Evolutionary conservation across 495 filamentous ascomycete species (phyloP), one percentile per base, ranked within the genome.

Genomic region (Hypoxylon cercidicola): DNA sequence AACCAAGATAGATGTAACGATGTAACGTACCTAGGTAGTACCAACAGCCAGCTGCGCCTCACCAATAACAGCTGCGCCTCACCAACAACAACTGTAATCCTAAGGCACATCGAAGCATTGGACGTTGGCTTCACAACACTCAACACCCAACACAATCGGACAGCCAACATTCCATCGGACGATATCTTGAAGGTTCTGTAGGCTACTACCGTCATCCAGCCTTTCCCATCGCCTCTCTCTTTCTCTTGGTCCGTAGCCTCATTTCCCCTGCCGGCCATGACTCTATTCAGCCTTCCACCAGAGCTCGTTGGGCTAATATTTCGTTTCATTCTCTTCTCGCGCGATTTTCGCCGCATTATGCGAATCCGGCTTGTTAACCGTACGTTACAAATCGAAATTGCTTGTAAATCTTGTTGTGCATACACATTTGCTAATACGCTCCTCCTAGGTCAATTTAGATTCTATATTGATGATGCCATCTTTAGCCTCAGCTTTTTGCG

Each of bases 311-410:
- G 35, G 48, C 28, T 34, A 3, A 51, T 51, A 34, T 19, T 34
- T 37, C 28, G 35, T 34, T 19, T 4, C 48, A 34, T 51, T 12
- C 7, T 37, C 19, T 20, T 1, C 9, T 51, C 48, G 48, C 30
- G 48, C 48, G 13, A 51, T 16, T 51, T 51, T 51, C 28, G 30
- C 11, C 48, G 35, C 25, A 23, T 51, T 20, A 51, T 51, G 48
- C 48, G 48, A 50, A 16, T 5, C n/a, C 46, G 46, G 46, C 46
- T 50, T 50, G 46, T 50, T 32, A 50, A 50, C 46, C 20, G 46
- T 50, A 30, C 23, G 23, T n/a, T n/a, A n/a, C n/a, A n/a, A n/a
- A 19, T 50, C 23, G 23, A 25, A 37, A 9, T 12, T 37, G 34
- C 34, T 37, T 9, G 2, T 37, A 4, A 37, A 3, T 9, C 34